Conservation (phyloP, 495 filamentous ascomycete species). For the Lindgomyces ingoldianus region DNA sequence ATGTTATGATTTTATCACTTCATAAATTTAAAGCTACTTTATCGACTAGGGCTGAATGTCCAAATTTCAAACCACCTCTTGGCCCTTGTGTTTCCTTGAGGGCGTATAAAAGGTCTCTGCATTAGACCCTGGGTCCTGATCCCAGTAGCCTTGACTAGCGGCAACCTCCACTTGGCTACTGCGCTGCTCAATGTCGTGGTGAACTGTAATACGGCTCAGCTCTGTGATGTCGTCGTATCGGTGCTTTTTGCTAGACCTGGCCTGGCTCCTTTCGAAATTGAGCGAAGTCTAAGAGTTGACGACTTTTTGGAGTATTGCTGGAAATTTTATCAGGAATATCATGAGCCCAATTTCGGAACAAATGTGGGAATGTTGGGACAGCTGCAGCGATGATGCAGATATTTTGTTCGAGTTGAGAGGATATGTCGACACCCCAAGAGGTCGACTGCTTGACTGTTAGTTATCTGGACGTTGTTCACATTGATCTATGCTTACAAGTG, state of each 20-base stretch:
- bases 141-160: too few relatives aligned
- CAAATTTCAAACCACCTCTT: too few relatives aligned
- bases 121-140: too few relatives aligned
- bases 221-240: constrained; percentile 1
- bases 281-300: background rate
- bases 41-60: too few relatives aligned
- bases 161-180: background rate
- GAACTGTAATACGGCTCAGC: background rate
- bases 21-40: too few relatives aligned
- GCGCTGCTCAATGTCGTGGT: background rate
- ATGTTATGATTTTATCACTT: too few relatives aligned
- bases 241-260: background rate
- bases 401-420: background rate
- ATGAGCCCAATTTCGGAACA: background rate
- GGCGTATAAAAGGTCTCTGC: too few relatives aligned
- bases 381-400: constrained; percentile 7
- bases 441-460: background rate
- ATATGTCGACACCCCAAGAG: background rate
- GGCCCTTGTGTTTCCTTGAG: too few relatives aligned
- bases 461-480: background rate
- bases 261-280: background rate
- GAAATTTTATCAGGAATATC: background rate
- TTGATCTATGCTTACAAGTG: background rate
- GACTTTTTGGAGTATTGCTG: background rate
- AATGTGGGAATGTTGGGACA: background rate